Conservation (phyloP, 495 filamentous ascomycete species). For the Podospora australis region DNA sequence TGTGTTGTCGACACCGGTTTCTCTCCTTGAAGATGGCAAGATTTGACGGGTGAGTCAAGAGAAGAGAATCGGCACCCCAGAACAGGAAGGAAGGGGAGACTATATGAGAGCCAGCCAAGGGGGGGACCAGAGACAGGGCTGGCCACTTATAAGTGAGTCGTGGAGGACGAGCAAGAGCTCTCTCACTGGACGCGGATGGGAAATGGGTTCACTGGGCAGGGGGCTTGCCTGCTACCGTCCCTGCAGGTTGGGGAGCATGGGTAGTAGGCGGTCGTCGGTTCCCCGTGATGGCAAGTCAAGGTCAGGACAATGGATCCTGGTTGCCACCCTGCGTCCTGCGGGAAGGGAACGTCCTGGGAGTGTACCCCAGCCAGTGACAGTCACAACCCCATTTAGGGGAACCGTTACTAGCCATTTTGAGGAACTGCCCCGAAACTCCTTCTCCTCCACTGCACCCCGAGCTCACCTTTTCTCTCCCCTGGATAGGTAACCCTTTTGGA, state of each 20-base stretch:
- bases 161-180: slow-evolving; percentile 1
- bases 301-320: slow-evolving; percentile 3
- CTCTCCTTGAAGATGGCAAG: not conserved
- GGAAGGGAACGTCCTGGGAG: no score
- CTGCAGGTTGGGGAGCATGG: not conserved
- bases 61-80: not conserved
- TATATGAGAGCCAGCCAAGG: not conserved
- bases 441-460: no score
- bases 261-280: not conserved
- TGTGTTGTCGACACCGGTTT: slow-evolving; percentile 10
- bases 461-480: no score
- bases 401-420: no score
- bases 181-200: not conserved
- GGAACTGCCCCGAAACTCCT: no score
- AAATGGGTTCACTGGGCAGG: not conserved
- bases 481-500: no score
- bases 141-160: slow-evolving; percentile 4
- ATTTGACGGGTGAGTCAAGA: not conserved
- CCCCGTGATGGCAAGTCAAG: not conserved
- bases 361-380: no score
- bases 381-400: no score
- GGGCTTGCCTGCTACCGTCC: slow-evolving; percentile 1
- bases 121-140: slow-evolving; percentile 2
- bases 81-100: slow-evolving; percentile 1
- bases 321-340: slow-evolving; percentile 1